These are phyloP conservation scores for Penicillium frequentans DNA, from an alignment of 2,329 filamentous ascomycete species.

Conservation along the genomic window DNA sequence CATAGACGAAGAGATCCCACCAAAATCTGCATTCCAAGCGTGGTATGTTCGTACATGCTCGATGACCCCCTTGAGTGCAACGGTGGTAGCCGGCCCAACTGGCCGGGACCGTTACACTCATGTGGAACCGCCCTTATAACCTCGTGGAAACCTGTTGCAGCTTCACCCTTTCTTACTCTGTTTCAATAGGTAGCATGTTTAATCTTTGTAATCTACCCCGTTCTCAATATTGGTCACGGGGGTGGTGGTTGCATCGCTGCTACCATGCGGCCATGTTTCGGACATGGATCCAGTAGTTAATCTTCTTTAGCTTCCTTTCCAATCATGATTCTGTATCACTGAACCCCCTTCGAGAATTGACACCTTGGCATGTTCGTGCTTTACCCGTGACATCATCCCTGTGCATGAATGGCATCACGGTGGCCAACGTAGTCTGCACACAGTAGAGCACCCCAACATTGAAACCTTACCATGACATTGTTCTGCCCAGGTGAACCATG, in stretches of 20 bases:
- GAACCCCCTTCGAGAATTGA: not conserved
- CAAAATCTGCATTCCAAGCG: conserved; percentile 9
- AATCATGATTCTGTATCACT: not conserved
- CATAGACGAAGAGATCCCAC: too few species aligned
- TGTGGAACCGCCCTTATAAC: conserved; percentile 23
- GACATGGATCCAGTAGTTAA: not conserved
- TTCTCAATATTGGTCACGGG: not conserved
- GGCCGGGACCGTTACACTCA: conserved; percentile 27
- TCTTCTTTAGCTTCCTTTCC: not conserved
- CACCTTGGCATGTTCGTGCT: not conserved
- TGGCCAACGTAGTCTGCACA: not conserved
- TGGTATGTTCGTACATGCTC: conserved; percentile 22
- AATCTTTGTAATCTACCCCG: not conserved
- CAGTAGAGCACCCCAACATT: not conserved
- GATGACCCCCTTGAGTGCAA: conserved; percentile 31
- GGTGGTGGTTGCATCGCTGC: conserved; percentile 7
- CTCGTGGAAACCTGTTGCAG: conserved; percentile 4
- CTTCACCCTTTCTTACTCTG: not conserved
- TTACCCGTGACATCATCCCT: conserved; percentile 9
- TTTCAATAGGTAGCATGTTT: not conserved
- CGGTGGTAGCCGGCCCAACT: conserved; percentile 28
- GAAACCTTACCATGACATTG: conserved; percentile 10
- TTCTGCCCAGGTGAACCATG: not conserved
- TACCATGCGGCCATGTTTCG: conserved; percentile 6
- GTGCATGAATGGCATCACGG: conserved; percentile 7